phyloP scores from a whole-genome alignment of 805 yeast genomes.

The Kluyveromyces wickerhamii region DNA sequence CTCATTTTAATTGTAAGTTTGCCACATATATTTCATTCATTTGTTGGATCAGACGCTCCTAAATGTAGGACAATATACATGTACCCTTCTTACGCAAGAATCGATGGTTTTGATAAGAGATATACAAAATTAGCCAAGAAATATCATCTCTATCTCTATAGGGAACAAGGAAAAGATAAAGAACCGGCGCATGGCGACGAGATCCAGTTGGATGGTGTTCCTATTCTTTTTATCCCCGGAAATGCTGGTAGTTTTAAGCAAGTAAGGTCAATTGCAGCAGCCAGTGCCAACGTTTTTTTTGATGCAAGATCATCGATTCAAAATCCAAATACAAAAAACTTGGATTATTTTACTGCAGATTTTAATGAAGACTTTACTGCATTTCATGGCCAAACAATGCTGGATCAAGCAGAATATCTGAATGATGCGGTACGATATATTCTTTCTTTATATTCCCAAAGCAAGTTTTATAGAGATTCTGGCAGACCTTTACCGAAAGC shows the following conservation, averaged over 20 bases:
- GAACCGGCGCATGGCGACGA: conserved; percentile 38
- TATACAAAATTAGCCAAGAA: conserved; percentile 53
- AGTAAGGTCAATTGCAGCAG: conserved; percentile 86
- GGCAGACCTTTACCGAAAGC: conserved; percentile 42
- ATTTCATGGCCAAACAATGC: conserved; percentile 85
- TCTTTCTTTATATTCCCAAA: conserved; percentile 48
- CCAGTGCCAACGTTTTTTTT: conserved; percentile 49
- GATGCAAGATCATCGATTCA: conserved; percentile 24
- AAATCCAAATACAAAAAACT: conserved; percentile 32
- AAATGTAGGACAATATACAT: conserved; percentile 64
- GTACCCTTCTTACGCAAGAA: conserved; percentile 77
- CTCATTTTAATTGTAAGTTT: conserved; percentile 10
- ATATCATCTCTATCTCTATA: conserved; percentile 74
- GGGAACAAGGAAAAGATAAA: conserved; percentile 69
- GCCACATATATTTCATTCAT: conserved; percentile 11
- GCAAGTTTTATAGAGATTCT: conserved; percentile 10
- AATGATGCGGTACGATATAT: conserved; percentile 83
- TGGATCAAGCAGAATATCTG: conserved; percentile 88
- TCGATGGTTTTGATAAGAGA: conserved; percentile 65
- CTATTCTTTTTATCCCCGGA: conserved; percentile 92
- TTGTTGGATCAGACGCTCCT: conserved; percentile 41
- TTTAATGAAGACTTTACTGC: conserved; percentile 96
- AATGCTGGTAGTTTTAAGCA: conserved; percentile 94
- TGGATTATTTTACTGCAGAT: conserved; percentile 87
- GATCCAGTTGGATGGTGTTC: conserved; percentile 56